A percentile compares a stretch with the other conserved stretches of the same genome.
phyloP scores from a whole-genome alignment of 768 basidiomycete genomes.

The Rhizopogon rudus region DNA sequence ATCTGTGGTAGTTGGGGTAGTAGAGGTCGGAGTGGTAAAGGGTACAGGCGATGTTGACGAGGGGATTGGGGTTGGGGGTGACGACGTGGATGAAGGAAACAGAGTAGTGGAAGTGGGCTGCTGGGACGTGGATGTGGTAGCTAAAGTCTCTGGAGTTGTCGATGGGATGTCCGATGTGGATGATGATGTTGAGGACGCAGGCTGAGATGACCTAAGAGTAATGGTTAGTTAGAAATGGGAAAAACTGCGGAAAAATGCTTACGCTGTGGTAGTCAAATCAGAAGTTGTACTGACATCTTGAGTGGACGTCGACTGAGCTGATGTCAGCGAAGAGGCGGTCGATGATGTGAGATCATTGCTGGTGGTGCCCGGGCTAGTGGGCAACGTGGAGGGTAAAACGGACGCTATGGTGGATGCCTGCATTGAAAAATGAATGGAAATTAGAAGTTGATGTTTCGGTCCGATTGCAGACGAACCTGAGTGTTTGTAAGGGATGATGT shows the following conservation, averaged over 20 bases:
- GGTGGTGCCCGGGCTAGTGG: background rate
- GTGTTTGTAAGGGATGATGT: background rate
- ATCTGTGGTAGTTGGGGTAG: conserved; percentile 5
- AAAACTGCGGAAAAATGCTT: background rate
- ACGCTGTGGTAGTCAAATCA: conserved; percentile 10
- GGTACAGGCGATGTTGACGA: background rate
- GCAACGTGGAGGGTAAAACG: background rate
- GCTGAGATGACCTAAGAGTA: background rate
- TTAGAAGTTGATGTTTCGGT: background rate
- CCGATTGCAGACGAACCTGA: background rate
- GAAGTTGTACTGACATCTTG: background rate
- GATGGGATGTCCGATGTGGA: background rate
- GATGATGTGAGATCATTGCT: background rate
- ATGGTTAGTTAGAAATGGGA: too few species aligned
- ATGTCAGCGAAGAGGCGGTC: background rate
- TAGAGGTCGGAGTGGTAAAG: background rate
- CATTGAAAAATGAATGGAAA: background rate
- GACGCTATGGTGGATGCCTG: background rate
- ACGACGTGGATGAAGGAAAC: background rate
- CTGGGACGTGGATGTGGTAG: background rate
- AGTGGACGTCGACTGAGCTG: background rate
- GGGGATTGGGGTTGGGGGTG: conserved; percentile 4
- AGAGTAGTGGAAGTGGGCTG: background rate
- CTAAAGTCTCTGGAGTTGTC: background rate
- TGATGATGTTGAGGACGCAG: background rate